phyloP scores from a whole-genome alignment of 2,329 filamentous ascomycete species.

The Fusarium sp. region DNA sequence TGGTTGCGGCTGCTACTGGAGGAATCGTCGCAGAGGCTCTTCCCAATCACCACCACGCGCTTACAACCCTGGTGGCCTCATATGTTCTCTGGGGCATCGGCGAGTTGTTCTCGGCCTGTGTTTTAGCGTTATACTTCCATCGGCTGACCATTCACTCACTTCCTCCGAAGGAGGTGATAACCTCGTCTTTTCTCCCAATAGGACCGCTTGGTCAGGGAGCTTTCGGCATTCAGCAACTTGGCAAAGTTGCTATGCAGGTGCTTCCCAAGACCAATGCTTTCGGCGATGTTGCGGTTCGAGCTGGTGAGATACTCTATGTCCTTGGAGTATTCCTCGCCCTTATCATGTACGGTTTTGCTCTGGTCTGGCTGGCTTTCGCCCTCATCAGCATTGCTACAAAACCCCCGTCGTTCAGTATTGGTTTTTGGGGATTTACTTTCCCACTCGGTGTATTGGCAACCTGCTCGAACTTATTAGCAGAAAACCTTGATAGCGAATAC shows the following conservation, averaged over 20 bases:
- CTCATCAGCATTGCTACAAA: constrained; percentile 54
- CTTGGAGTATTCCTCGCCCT: constrained; percentile 60
- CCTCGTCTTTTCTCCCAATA: constrained; percentile 73
- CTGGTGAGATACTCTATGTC: constrained; percentile 63
- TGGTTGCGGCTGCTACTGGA: constrained; percentile 73
- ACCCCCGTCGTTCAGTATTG: constrained; percentile 57
- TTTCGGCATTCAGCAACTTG: constrained; percentile 64
- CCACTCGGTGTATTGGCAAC: constrained; percentile 57
- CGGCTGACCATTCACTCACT: constrained; percentile 73
- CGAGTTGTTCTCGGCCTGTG: constrained; percentile 65
- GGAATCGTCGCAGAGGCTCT: constrained; percentile 71
- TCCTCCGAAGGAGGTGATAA: constrained; percentile 72
- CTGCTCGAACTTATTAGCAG: constrained; percentile 52
- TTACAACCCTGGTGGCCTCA: constrained; percentile 70
- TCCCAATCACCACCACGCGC: constrained; percentile 61
- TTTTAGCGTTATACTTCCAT: constrained; percentile 75
- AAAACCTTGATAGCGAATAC: constrained; percentile 55
- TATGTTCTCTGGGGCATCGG: constrained; percentile 77
- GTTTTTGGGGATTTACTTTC: constrained; percentile 61
- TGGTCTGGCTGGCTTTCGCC: constrained; percentile 56
- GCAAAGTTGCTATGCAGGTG: constrained; percentile 56
- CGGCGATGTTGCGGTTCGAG: constrained; percentile 51
- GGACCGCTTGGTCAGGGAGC: constrained; percentile 74
- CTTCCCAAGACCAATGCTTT: constrained; percentile 56
- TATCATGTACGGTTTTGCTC: constrained; percentile 57